phyloP scores from a whole-genome alignment of 345 rosid genomes.

The Geranium rotundifolium region DNA sequence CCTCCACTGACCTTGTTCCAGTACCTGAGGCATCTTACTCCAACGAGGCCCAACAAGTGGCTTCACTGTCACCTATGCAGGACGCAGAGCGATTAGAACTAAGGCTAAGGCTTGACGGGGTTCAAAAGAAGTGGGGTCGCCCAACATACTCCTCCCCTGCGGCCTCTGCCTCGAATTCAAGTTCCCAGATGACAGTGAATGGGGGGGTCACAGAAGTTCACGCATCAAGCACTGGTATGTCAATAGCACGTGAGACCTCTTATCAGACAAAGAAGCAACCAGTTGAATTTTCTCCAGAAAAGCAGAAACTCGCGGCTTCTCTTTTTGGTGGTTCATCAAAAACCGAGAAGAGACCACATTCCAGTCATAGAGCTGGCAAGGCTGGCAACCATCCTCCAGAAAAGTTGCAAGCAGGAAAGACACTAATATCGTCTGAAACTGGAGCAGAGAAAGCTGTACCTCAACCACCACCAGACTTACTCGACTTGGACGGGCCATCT shows the following conservation, averaged over 20 bases:
- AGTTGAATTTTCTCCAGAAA: constrained; percentile 63
- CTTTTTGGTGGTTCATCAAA: constrained; percentile 75
- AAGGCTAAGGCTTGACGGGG: constrained; percentile 87
- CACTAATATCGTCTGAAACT: background rate
- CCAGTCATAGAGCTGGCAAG: constrained; percentile 44
- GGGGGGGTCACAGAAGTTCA: constrained; percentile 28
- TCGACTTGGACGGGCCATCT: constrained; percentile 68
- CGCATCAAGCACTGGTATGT: constrained; percentile 25
- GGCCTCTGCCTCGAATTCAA: constrained; percentile 34
- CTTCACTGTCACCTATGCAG: constrained; percentile 33
- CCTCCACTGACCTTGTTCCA: constrained; percentile 60
- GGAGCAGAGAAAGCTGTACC: constrained; percentile 28
- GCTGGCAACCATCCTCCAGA: constrained; percentile 30
- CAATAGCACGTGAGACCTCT: constrained; percentile 35
- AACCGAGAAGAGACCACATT: constrained; percentile 44
- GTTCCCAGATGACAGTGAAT: constrained; percentile 41
- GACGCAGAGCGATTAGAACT: constrained; percentile 48
- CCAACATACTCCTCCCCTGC: constrained; percentile 45
- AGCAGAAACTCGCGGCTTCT: constrained; percentile 95
- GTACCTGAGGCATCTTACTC: constrained; percentile 57
- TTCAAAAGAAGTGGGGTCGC: constrained; percentile 89
- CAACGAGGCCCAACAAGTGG: constrained; percentile 37
- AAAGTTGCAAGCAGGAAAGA: constrained; percentile 18
- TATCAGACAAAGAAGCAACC: constrained; percentile 51
- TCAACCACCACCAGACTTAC: constrained; percentile 78